Percentiles rank a stretch among this genome's conserved stretches.
Evolutionary conservation across 2,329 filamentous ascomycete genomes (phyloP).

Genomic region (Aspergillus eucalypticola): DNA sequence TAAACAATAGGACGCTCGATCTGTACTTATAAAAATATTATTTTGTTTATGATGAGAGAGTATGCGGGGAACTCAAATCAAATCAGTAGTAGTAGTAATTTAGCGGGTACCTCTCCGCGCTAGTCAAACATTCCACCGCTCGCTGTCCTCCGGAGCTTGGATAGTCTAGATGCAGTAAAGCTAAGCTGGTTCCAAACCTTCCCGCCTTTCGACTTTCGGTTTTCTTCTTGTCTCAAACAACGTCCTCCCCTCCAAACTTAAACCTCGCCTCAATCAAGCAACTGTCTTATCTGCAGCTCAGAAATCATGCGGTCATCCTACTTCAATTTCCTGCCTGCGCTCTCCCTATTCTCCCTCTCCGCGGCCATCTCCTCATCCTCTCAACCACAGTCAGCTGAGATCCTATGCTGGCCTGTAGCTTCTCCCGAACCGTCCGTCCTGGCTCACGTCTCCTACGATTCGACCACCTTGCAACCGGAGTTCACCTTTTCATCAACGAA

Average conservation of each 20-base stretch:
- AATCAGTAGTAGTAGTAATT: no score
- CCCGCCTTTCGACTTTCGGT: neutral
- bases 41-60: no score
- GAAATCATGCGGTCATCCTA: constrained; percentile 14
- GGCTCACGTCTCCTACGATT: constrained; percentile 46
- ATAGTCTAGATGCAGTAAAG: no score
- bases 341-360: constrained; percentile 21
- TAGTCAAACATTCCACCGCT: no score
- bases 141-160: no score
- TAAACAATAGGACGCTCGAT: no score
- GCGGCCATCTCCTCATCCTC: constrained; percentile 18
- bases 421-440: constrained; percentile 37
- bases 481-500: constrained; percentile 41
- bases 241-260: neutral
- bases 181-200: no score
- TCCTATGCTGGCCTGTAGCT: constrained; percentile 41
- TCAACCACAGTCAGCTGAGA: constrained; percentile 30
- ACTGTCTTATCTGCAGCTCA: neutral
- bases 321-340: constrained; percentile 10
- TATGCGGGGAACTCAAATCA: no score
- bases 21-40: no score
- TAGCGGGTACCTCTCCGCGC: no score
- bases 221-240: neutral
- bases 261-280: neutral
- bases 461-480: constrained; percentile 35